Evolutionary conservation across 1,284 basidiomycete species (phyloP), one percentile per base, ranked within the genome.

Genomic region (Termitomyces sp.): DNA sequence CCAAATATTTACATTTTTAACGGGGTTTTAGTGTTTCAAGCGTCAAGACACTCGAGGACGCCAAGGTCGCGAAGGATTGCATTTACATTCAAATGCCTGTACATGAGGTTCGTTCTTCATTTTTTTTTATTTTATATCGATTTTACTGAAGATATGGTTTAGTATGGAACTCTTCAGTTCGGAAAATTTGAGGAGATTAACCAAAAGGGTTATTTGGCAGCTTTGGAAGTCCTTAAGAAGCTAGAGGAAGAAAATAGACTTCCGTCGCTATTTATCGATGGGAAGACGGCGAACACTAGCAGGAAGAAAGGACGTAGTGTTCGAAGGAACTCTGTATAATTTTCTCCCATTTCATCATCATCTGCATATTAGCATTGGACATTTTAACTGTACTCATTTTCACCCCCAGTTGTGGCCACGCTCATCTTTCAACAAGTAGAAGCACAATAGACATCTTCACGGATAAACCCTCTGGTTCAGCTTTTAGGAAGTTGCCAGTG

Each of bases 71-170:
- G 4, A 88, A 88, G 5, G 89, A 89, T 0, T 95, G 93, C 65
- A 72, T 97, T 44, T 99, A 99, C 67, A 87, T 97, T 71, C 82
- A 86, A 53, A 93, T 99, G 90, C 97, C 97, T 0, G 94, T 98
- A 16, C 89, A 94, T 63, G 86, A 88, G 72, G 88, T 85, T 60
- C 55, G 74, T 67, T 10, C n/a, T 10, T 44, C 37, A 6, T 31
- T 7, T 35, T 14, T 13, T 30, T 40, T 26, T n/a, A 30, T 24
- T 19, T 38, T 38, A 9, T 40, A 5, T 42, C 30, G 16, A 19
- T 43, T n/a, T 3, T 39, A 19, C 44, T 42, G 35, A 44, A 42
- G 11, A 4, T 18, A 13, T 53, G n/a, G 11, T n/a, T 33, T 50
- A 91, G 87, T 91, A 85, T 57, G 86, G 87, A 3, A 91, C 87